Evolutionary conservation across 2,329 filamentous ascomycete species (phyloP), one percentile per base, ranked within the genome.

Genomic region (Beauveria caledonica): DNA sequence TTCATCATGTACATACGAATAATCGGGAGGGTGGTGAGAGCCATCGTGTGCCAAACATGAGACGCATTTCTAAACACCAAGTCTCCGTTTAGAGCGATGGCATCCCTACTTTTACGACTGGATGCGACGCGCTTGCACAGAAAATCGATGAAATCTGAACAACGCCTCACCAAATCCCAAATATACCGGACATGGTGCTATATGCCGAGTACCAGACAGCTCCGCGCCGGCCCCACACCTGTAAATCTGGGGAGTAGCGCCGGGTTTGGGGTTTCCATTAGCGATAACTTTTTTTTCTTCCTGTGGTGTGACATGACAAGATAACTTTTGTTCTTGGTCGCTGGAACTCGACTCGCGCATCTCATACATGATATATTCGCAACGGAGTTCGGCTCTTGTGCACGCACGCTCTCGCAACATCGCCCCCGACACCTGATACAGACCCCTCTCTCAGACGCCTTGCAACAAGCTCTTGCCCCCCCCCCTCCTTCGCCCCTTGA

Each of bases 231-330:
- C 55, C 55, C 55, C 55, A 58, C 55, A 25, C 11, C 11, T 36
- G 23, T 50, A 36, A 50, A 48, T 50, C 55, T 50, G 55, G 55
- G 46, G 55, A 58, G 55, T 58, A 58, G 55, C 45, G 55, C 46
- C 55, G 55, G 55, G 17, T 50, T 58, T 50, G 36, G 36, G 29
- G 27, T 50, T 13, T 33, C 55, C 42, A 56, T 23, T 11, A 40
- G 33, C 33, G 17, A 50, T 27, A 27, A n/a, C n/a, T 11, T 10
- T 42, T 40, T 50, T 57, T 40, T 42, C 33, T 27, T 36, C 9
- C 13, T 19, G n/a, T 42, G 45, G 33, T 33, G 46, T 29, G 23
- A 21, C 45, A 49, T 40, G 23, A 50, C 45, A 39, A 33, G 19
- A 39, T 42, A 13, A 19, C 44, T 17, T 39, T 3, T 5, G 19